Evolutionary conservation across 106 monocot species (phyloP), one percentile per base, ranked within the genome.

Genomic region (Vanilla planifolia): DNA sequence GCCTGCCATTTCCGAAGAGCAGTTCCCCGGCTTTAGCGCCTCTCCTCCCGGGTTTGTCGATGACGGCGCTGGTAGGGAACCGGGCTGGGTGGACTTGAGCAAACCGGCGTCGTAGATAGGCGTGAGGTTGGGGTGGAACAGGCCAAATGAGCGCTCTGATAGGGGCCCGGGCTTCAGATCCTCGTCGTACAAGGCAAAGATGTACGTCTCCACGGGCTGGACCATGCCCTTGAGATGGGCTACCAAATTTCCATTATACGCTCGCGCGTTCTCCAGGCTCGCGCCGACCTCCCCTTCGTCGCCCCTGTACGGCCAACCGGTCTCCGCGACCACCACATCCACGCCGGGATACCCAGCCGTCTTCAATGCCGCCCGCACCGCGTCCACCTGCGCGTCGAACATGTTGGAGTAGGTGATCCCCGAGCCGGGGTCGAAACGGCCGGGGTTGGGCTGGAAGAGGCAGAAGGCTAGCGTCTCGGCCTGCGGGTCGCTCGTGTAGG

Each of bases 111-210:
- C 85, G 59, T 93, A 93, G 37, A 47, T 77, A 61, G 56, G 39
- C 33, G 81, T 81, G 0, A 73, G 76, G 28, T 93, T 79, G 0
- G 85, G 65, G 15, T 48, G 55, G 53, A 70, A 93, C 0, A 93
- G 79, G 0, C 93, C 93, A 44, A 93, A 93, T 0, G 93, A 81
- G 34, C 88, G 52, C 79, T 93, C 93, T 0, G 93, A 88, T 1
- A 71, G 47, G 2, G 93, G 89, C 14, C 89, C 89, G 9, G 82
- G 69, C 67, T 93, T 93, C 25, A 88, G 69, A 43, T 93, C 72
- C 76, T 93, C 93, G 56, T 93, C 93, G 48, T 93, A 93, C 44
- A 93, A 81, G 1, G 81, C 85, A 29, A 93, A 93, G 29, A 93
- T 33, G 73, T 93, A 93, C 8, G 88, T 93, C 51, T 85, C 81